Evolutionary conservation across 371 early-diverging fungal genomes (phyloP), one percentile per base, ranked within the genome.

Genomic region (Circinella umbellata): DNA sequence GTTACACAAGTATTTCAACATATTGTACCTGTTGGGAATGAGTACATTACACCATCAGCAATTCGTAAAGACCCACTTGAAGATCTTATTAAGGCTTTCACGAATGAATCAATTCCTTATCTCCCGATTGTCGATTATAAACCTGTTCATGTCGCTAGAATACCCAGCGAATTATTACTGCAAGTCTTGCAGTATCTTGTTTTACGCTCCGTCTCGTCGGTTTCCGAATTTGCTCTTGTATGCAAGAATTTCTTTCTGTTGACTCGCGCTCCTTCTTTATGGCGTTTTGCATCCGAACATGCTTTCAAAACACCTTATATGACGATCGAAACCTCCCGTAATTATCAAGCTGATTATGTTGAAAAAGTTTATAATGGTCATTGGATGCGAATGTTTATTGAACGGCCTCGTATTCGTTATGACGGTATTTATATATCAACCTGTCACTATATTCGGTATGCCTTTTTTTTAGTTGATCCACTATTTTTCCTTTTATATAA

Each of bases 341-440:
- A 39, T 10, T 35, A 61, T 18, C 81, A 78, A 51, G 38, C 46
- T 3, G 59, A 73, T 6, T 54, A 73, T 59, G 84, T 81, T 11
- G 14, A 73, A 46, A 46, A 72, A 63, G 49, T 70, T 6, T 82
- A 74, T 59, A 66, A 73, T 62, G 80, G 80, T 8, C 71, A 81
- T 59, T 82, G 84, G 86, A 68, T 76, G 66, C 71, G 75, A 0
- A 84, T 91, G 88, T 91, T 82, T 76, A 76, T 88, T 42, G 87
- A 90, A 63, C 78, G 87, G 20, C 92, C 93, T 3, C 77, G 92
- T 11, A 73, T 91, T 42, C 80, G 91, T 18, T 81, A 82, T 51
- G 92, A 91, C 74, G 93, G 93, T 6, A 76, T 90, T 4, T 92
- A 88, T 66, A 90, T 91, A 13, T 88, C 91, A 1, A 88, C 83